These are phyloP conservation scores for Citrus medica DNA, from an alignment of 345 rosid species.

Conservation along the genomic window DNA sequence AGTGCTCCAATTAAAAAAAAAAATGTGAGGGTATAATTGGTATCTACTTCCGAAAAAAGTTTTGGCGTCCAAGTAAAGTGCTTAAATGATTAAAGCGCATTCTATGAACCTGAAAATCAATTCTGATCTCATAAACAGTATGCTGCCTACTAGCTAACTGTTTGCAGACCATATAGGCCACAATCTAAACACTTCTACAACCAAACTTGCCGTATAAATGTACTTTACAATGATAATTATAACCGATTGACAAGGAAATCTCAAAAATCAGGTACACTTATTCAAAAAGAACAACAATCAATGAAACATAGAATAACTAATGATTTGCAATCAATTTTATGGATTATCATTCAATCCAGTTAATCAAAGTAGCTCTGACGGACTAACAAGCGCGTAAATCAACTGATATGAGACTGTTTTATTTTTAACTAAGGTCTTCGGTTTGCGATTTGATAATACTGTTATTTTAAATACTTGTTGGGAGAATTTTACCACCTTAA, in stretches of 20 bases:
- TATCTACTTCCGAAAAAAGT: no score
- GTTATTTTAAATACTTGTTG: fast-evolving
- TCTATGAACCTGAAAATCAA: background rate
- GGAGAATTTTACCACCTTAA: fast-evolving
- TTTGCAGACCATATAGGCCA: background rate
- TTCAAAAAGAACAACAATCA: background rate
- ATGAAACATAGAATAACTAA: background rate
- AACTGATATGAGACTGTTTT: fast-evolving
- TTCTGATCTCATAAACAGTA: background rate
- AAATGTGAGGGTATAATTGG: background rate
- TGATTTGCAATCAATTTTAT: background rate
- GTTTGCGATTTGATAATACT: fast-evolving
- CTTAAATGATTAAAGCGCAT: background rate
- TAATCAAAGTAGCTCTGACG: background rate
- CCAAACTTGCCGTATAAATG: background rate
- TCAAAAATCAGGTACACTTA: background rate
- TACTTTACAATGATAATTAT: background rate
- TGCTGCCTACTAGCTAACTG: background rate
- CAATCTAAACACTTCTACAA: background rate
- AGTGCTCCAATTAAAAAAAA: background rate
- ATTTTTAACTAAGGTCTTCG: fast-evolving
- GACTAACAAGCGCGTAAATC: no score
- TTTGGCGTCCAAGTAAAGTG: background rate
- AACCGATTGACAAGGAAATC: background rate
- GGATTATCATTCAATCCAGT: background rate